Conservation (phyloP, 257 asterid genomes). For the Salvia splendens region DNA sequence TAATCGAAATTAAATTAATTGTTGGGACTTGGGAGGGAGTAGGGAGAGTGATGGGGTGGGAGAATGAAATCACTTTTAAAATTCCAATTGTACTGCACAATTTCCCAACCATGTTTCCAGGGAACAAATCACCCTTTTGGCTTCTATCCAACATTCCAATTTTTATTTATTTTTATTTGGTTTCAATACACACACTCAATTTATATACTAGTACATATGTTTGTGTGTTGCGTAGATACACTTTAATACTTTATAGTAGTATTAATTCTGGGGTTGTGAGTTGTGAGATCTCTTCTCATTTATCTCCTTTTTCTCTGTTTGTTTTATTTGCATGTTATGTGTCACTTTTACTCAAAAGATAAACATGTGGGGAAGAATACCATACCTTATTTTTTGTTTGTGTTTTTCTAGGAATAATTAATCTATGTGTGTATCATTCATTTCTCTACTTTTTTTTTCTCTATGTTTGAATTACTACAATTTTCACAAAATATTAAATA, state of each 20-base stretch:
- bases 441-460: no score
- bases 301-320: background rate
- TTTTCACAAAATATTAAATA: background rate
- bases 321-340: constrained; percentile 12
- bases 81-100: constrained; percentile 5
- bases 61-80: constrained; percentile 18
- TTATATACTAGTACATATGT: background rate
- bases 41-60: background rate
- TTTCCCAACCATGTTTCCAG: constrained; percentile 10
- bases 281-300: background rate
- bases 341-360: constrained; percentile 21
- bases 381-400: background rate
- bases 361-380: background rate
- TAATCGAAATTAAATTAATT: no score
- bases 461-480: background rate
- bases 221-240: background rate
- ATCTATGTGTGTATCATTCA: background rate
- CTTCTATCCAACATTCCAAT: background rate
- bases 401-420: background rate
- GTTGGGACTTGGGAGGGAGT: no score
- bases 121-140: constrained; percentile 23
- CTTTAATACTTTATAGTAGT: background rate
- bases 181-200: background rate
- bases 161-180: background rate
- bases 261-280: background rate